A percentile compares a stretch with the other conserved stretches of the same genome.
Conservation (phyloP, 192 early-diverging fungal species). For the Geranomyces variabilis region DNA sequence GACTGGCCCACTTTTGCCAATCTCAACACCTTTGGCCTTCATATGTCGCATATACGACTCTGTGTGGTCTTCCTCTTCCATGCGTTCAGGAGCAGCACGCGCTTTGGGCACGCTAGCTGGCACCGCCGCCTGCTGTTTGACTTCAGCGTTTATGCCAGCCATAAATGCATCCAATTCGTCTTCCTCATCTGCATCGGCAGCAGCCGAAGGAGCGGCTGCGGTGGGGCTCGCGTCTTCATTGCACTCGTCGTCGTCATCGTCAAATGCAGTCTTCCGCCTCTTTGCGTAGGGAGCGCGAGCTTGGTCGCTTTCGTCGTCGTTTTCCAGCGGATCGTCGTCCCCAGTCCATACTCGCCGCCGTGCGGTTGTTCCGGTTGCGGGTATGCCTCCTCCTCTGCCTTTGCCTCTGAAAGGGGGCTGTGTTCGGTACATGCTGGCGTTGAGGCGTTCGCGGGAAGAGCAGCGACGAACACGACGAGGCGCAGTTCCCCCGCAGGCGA, state of each 20-base stretch:
- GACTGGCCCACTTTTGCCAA: constrained; percentile 52
- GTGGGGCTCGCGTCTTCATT: background rate
- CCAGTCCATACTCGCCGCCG: no score
- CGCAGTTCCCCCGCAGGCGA: no score
- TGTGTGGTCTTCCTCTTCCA: constrained; percentile 77
- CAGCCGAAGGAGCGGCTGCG: background rate
- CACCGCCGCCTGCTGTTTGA: constrained; percentile 51
- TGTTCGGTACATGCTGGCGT: no score
- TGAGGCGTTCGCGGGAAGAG: no score
- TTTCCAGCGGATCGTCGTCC: no score
- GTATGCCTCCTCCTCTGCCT: no score
- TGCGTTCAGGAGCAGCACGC: constrained; percentile 70
- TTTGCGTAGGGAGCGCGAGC: no score
- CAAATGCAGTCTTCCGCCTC: background rate
- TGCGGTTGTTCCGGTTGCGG: no score
- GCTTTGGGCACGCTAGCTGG: background rate
- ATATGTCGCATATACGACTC: constrained; percentile 77
- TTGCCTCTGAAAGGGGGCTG: no score
- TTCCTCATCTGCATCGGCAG: constrained; percentile 25
- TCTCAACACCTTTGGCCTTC: constrained; percentile 72
- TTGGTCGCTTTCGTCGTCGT: no score
- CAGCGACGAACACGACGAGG: no score
- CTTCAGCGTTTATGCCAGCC: constrained; percentile 65
- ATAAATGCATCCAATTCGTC: constrained; percentile 87
- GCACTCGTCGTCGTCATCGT: constrained; percentile 27